Percentiles rank a stretch among this genome's conserved stretches.
Evolutionary conservation across 345 rosid species (phyloP).

Genomic region (Gossypium australe): DNA sequence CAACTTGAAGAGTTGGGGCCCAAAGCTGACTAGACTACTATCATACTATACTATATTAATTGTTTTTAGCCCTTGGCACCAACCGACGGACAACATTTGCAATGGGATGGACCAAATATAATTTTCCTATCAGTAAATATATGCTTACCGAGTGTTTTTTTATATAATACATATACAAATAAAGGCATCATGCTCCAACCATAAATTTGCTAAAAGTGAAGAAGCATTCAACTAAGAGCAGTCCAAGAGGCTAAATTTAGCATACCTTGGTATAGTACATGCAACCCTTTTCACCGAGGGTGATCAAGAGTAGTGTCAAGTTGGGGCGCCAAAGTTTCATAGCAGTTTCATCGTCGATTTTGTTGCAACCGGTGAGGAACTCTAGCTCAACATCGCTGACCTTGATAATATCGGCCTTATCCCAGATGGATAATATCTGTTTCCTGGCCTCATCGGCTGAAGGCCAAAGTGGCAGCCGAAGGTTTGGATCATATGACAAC

Average conservation of each 20-base stretch:
- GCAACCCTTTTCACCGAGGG: constrained; percentile 94
- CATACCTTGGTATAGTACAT: constrained; percentile 87
- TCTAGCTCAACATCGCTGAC: constrained; percentile 92
- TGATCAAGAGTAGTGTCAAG: constrained; percentile 79
- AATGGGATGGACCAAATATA: background rate
- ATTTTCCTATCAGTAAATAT: too few species aligned
- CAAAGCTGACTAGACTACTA: background rate
- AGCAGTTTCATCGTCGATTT: constrained; percentile 71
- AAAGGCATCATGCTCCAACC: too few species aligned
- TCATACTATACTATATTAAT: background rate
- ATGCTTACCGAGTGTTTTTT: too few species aligned
- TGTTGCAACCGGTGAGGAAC: constrained; percentile 81
- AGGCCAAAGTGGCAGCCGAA: constrained; percentile 92
- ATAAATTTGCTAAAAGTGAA: too few species aligned
- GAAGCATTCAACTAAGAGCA: too few species aligned
- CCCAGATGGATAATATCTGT: constrained; percentile 95
- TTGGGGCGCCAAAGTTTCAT: constrained; percentile 82
- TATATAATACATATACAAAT: too few species aligned
- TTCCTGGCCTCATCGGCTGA: constrained; percentile 77
- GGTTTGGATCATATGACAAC: constrained; percentile 92
- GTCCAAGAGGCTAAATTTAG: background rate
- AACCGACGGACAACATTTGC: background rate
- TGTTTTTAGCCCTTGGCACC: background rate
- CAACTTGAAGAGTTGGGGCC: constrained; percentile 4
- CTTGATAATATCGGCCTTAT: constrained; percentile 88